These are phyloP conservation scores for Hymenoscyphus albidus DNA, from an alignment of 2,329 filamentous ascomycete species.

Conservation along the genomic window DNA sequence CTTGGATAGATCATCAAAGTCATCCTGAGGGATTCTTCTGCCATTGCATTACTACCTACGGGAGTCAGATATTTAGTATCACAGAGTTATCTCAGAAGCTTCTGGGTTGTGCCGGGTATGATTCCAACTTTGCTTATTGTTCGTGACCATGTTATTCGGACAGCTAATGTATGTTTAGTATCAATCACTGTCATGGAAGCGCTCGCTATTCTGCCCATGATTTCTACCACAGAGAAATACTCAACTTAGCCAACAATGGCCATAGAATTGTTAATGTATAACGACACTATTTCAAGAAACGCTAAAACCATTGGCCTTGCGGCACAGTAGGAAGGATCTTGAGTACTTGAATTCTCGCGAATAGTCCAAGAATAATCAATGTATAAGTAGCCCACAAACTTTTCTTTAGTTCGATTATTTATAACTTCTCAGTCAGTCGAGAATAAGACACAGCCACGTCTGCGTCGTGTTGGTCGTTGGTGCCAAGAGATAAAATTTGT, in stretches of 20 bases:
- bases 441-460: too few species aligned
- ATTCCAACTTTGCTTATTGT: neutral
- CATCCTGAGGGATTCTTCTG: conserved; percentile 22
- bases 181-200: conserved; percentile 14
- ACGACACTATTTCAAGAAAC: too few species aligned
- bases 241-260: neutral
- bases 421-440: too few species aligned
- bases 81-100: conserved; percentile 19
- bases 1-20: conserved; percentile 17
- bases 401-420: too few species aligned
- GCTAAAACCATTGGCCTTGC: too few species aligned
- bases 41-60: conserved; percentile 14
- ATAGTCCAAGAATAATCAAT: too few species aligned
- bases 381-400: too few species aligned
- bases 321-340: too few species aligned
- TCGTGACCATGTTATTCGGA: neutral
- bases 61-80: conserved; percentile 11
- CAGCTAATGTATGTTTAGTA: conserved; percentile 10
- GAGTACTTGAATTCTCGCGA: too few species aligned
- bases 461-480: too few species aligned
- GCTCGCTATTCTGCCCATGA: conserved; percentile 19
- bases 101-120: conserved; percentile 24
- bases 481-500: too few species aligned
- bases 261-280: too few species aligned
- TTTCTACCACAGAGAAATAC: conserved; percentile 18